phyloP scores from a whole-genome alignment of 495 filamentous ascomycete species.

The Thermothielavioides terrestris region DNA sequence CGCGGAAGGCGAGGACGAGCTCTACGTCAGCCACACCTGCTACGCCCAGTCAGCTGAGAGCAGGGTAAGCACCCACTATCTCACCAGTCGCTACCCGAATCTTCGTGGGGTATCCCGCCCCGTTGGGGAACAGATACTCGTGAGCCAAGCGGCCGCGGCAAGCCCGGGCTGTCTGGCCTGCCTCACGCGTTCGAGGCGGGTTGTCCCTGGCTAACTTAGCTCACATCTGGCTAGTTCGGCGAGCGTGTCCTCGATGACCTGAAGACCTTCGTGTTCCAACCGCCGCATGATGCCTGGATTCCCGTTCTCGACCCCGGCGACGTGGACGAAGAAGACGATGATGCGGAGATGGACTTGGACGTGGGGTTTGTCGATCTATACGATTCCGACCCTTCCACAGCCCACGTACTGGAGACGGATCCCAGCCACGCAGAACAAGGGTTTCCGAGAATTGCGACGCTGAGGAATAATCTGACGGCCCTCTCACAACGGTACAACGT shows the following conservation, averaged over 20 bases:
- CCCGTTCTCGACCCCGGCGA: conserved; percentile 17
- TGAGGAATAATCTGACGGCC: conserved; percentile 41
- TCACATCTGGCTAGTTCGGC: conserved; percentile 16
- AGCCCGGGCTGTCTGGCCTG: too few relatives aligned
- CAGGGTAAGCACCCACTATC: conserved; percentile 16
- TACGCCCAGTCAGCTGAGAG: conserved; percentile 24
- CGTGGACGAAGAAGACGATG: conserved; percentile 16
- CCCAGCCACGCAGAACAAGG: conserved; percentile 11
- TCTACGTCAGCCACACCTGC: conserved; percentile 16
- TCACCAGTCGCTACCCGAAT: neutral
- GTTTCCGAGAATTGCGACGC: conserved; percentile 28
- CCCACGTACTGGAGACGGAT: neutral
- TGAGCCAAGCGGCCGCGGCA: too few relatives aligned
- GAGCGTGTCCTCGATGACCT: conserved; percentile 15
- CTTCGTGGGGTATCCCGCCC: too few relatives aligned
- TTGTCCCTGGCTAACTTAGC: neutral
- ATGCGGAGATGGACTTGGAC: conserved; percentile 7
- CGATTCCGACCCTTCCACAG: neutral
- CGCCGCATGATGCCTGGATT: neutral
- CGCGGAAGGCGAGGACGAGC: conserved; percentile 1
- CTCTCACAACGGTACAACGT: conserved; percentile 44
- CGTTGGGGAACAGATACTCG: too few relatives aligned
- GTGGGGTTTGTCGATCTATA: neutral
- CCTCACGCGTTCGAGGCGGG: too few relatives aligned
- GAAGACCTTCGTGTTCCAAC: conserved; percentile 15